Base-by-base conservation (phyloP, 2,329 filamentous ascomycete species). In the Penicillium rolfsii region DNA sequence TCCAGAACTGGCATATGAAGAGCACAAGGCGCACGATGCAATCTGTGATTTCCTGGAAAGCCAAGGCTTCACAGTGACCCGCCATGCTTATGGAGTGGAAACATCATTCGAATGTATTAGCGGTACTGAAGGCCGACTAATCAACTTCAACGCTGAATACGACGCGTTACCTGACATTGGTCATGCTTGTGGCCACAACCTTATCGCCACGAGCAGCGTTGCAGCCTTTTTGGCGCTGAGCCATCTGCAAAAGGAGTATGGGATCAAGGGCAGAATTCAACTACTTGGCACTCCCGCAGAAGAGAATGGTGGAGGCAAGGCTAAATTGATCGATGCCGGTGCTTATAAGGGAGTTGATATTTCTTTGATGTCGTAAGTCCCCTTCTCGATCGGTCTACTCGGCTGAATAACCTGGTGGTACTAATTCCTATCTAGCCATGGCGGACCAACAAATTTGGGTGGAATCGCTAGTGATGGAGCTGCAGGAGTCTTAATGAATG, bases 121-220 rank as follows among this genome's bases (percentile, higher is more conserved):
- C 22, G 56, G 56, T 26, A 43, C 24, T 19, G 60, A 63, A 14
- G 65, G 67, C 0, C 45, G 58, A 12, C 28, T 63, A 1, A 52
- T 70, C 2, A 62, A 53, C 14, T 70, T 68, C 36, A 66, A 65
- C 12, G 65, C 65, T 3, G 67, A 70, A 56, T 69, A 71, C 26
- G 69, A 70, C 43, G 67, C 66, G 5, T 54, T 71, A 0, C 67
- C 67, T 3, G 61, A 46, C 0, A 66, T 69, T 14, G 64, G 66
- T 6, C 67, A 70, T 57, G 67, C 66, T 0, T 71, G 67, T n/a
- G 68, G 68, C 1, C 69, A 71, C 48, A 70, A 70, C 26, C 67
- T 66, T 33, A 70, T 69, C 1, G 67, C 65, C 9, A 66, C 55
- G 8, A 56, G 52, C n/a, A 55, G 55, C 2, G 52, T 71, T 1